A percentile compares a stretch with the other conserved stretches of the same genome.
These are phyloP conservation scores for Helicosporidium sp. DNA, from an alignment of 139 green algal species.

Conservation along the genomic window DNA sequence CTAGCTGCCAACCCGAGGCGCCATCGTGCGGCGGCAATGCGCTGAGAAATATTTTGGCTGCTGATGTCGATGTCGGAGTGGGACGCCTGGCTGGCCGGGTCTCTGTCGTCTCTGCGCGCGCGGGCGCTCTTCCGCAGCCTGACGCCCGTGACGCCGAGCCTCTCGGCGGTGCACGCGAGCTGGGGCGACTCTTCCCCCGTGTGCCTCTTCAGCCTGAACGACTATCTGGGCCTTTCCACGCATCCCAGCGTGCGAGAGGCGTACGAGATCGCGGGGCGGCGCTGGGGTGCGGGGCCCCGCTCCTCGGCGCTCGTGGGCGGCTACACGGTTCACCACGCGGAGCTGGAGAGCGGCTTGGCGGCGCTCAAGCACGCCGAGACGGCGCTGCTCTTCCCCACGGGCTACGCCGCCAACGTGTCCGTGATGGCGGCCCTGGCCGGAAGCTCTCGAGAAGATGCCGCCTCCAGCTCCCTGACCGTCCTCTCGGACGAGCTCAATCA, in stretches of 20 bases:
- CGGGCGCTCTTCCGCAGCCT: constrained; percentile 22
- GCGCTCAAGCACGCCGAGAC: constrained; percentile 42
- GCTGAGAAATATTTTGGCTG: too few relatives aligned
- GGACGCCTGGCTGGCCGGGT: constrained; percentile 15
- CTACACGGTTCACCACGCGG: constrained; percentile 51
- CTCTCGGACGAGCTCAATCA: constrained; percentile 91
- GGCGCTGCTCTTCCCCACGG: constrained; percentile 63
- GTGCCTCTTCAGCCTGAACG: constrained; percentile 68
- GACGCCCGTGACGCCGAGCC: constrained; percentile 14
- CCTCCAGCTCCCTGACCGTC: constrained; percentile 29
- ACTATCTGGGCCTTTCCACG: constrained; percentile 79
- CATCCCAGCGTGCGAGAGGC: constrained; percentile 54
- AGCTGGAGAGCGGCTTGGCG: constrained; percentile 68
- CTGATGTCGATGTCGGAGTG: too few relatives aligned
- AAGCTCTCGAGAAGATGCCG: too few relatives aligned
- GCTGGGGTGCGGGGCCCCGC: constrained; percentile 15
- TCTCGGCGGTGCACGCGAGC: constrained; percentile 15
- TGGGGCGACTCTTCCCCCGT: not conserved
- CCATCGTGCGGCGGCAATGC: too few relatives aligned
- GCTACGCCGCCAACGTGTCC: constrained; percentile 80
- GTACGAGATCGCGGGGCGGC: constrained; percentile 23
- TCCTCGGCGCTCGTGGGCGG: constrained; percentile 54
- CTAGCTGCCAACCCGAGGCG: too few relatives aligned
- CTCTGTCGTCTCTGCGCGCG: constrained; percentile 6
- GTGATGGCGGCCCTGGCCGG: constrained; percentile 34